Conservation (phyloP, 768 basidiomycete genomes). For the Kwoniella sp. region DNA sequence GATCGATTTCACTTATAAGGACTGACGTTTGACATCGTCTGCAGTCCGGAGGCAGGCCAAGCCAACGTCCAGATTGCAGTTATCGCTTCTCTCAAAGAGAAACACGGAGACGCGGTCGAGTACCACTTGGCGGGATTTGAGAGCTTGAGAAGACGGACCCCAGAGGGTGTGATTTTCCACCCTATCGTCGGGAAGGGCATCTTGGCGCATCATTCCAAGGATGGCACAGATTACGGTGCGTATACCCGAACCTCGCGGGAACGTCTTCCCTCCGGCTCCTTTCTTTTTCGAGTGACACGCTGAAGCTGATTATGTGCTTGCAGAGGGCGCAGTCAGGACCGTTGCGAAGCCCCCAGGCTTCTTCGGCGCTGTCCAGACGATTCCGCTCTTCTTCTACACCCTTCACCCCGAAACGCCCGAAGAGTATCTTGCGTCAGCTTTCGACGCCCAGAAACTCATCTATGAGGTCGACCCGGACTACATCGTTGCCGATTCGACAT, state of each 20-base stretch:
- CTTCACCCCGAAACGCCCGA: slow-evolving; percentile 18
- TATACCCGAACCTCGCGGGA: background rate
- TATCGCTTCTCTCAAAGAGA: slow-evolving; percentile 21
- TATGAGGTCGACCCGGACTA: slow-evolving; percentile 23
- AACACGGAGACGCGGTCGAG: slow-evolving; percentile 21
- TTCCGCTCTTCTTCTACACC: background rate
- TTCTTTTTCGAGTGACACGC: too few species aligned
- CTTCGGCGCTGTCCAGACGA: background rate
- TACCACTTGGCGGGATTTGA: slow-evolving; percentile 21
- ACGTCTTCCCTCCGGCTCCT: background rate
- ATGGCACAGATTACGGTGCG: background rate
- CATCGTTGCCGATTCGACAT: slow-evolving; percentile 22
- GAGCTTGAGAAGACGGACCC: background rate
- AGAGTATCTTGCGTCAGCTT: slow-evolving; percentile 29
- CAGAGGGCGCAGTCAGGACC: background rate
- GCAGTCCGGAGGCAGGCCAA: slow-evolving; percentile 34
- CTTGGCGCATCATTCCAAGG: background rate
- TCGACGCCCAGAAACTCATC: slow-evolving; percentile 8
- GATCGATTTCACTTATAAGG: too few species aligned
- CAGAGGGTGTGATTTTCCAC: slow-evolving; percentile 22
- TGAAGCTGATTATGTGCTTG: too few species aligned
- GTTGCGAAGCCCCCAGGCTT: slow-evolving; percentile 4
- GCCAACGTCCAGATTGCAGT: slow-evolving; percentile 24
- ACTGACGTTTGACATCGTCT: too few species aligned
- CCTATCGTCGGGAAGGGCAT: slow-evolving; percentile 7